Evolutionary conservation across 352 stramenopile species (phyloP).

Genomic region (Pythium pyrilobum): DNA sequence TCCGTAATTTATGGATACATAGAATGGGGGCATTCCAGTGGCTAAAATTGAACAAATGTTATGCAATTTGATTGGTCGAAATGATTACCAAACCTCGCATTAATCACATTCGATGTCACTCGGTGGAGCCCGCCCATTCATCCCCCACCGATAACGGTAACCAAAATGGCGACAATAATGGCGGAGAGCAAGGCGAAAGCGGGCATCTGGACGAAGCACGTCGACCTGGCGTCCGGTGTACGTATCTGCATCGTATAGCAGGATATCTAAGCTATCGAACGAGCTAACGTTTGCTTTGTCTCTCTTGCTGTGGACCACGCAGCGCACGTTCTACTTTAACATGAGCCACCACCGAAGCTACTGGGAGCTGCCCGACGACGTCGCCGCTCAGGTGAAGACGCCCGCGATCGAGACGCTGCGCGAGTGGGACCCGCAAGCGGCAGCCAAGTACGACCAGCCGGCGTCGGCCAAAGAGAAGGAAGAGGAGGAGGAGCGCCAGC

Average conservation of each 20-base stretch:
- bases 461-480: slow-evolving; percentile 24
- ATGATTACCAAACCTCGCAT: no score
- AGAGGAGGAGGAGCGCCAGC: slow-evolving; percentile 31
- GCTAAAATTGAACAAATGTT: no score
- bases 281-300: background rate
- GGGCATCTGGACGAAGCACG: slow-evolving; percentile 73
- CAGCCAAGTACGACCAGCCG: slow-evolving; percentile 27
- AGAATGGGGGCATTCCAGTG: no score
- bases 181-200: slow-evolving; percentile 27
- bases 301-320: background rate
- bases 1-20: no score
- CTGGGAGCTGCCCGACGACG: slow-evolving; percentile 58
- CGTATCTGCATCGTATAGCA: background rate
- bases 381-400: slow-evolving; percentile 41
- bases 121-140: no score
- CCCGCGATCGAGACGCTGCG: slow-evolving; percentile 43
- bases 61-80: no score
- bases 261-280: background rate
- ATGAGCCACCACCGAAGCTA: slow-evolving; percentile 68
- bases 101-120: no score
- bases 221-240: slow-evolving; percentile 51
- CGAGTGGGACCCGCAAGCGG: slow-evolving; percentile 37
- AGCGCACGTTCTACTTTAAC: slow-evolving; percentile 82
- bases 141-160: no score
- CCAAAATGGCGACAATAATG: slow-evolving; percentile 5